Percentiles rank a stretch among this genome's conserved stretches.
These are phyloP conservation scores for Cryptosporidium ubiquitum DNA, from an alignment of 169 alveolate species.

Conservation along the genomic window DNA sequence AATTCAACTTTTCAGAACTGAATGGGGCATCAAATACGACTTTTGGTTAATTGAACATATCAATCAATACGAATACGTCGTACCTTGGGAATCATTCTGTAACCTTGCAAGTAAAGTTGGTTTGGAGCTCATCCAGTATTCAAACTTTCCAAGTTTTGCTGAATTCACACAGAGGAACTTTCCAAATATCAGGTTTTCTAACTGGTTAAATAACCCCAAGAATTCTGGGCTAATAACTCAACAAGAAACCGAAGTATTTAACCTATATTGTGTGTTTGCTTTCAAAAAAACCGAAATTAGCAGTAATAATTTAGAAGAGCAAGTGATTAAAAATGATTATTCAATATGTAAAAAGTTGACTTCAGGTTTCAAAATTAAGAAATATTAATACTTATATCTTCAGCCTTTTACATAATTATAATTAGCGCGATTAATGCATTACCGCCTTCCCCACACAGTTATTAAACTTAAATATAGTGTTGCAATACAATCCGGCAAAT, in stretches of 20 bases:
- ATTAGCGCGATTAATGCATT: background rate
- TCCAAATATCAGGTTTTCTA: conserved; percentile 63
- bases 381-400: background rate
- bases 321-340: background rate
- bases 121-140: conserved; percentile 48
- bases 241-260: conserved; percentile 43
- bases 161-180: conserved; percentile 26
- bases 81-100: conserved; percentile 76
- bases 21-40: conserved; percentile 80
- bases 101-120: conserved; percentile 60
- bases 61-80: conserved; percentile 80
- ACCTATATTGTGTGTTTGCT: conserved; percentile 49
- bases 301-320: background rate
- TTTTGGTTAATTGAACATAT: conserved; percentile 81
- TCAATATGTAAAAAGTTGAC: background rate
- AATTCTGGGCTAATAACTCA: conserved; percentile 40
- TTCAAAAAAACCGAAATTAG: background rate
- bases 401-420: background rate
- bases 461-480: background rate
- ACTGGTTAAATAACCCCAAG: conserved; percentile 63
- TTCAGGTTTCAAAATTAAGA: conserved; percentile 38
- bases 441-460: conserved; percentile 27
- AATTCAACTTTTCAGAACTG: conserved; percentile 73
- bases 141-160: conserved; percentile 71
- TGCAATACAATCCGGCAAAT: background rate